These are phyloP conservation scores for Rheum nobile DNA, from an alignment of 148 eudicot species.

Conservation along the genomic window DNA sequence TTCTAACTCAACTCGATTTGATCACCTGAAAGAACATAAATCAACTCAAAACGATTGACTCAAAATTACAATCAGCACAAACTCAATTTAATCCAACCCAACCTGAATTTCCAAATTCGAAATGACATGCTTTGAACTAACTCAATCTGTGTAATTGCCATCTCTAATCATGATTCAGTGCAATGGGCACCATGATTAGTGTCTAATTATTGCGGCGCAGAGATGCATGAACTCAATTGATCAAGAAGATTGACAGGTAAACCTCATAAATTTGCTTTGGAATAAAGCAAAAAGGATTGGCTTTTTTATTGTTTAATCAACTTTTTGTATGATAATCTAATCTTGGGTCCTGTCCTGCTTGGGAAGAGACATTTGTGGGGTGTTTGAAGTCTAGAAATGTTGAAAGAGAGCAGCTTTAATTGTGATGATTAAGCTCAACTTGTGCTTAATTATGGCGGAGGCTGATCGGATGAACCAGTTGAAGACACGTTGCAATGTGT, in stretches of 20 bases:
- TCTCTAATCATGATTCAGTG: background rate
- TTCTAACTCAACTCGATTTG: background rate
- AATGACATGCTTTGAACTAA: background rate
- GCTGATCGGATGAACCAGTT: too few species aligned
- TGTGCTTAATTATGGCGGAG: background rate
- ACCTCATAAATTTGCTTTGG: background rate
- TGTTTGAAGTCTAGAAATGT: background rate
- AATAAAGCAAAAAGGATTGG: background rate
- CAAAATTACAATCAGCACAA: too few species aligned
- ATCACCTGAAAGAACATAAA: too few species aligned
- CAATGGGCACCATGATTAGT: background rate
- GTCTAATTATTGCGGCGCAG: background rate
- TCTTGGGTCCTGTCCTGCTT: conserved; percentile 2
- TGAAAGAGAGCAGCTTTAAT: background rate
- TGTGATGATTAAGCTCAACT: background rate
- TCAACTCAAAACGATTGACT: too few species aligned
- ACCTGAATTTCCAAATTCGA: background rate
- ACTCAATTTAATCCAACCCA: too few species aligned
- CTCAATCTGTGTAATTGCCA: background rate
- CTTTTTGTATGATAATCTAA: background rate
- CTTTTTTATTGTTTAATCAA: background rate
- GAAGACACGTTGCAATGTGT: background rate
- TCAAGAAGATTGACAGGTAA: background rate
- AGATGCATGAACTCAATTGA: conserved; percentile 4
- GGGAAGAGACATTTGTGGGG: background rate